phyloP scores from a whole-genome alignment of 371 early-diverging fungal species.

The Actinomucor elegans region DNA sequence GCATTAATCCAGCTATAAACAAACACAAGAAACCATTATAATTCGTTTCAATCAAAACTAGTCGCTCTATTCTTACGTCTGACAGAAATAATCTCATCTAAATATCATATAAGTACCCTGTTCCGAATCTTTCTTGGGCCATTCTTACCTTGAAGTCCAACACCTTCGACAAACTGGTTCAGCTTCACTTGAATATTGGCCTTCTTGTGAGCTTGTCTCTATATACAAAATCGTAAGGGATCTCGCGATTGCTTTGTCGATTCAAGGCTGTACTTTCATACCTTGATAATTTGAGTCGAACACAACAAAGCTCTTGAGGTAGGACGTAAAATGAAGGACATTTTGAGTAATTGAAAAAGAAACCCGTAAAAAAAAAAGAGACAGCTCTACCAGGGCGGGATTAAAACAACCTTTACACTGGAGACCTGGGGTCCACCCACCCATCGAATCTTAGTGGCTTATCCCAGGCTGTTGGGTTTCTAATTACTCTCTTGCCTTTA shows the following conservation, averaged over 20 bases:
- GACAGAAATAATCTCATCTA: conserved; percentile 47
- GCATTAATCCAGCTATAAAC: conserved; percentile 50
- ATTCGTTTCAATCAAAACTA: conserved; percentile 4
- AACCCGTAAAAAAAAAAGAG: neutral
- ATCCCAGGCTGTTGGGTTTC: too few species aligned
- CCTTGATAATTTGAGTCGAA: conserved; percentile 12
- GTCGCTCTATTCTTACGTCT: conserved; percentile 35
- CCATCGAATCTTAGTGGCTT: conserved; percentile 16
- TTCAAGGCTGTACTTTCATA: neutral
- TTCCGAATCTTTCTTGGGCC: neutral
- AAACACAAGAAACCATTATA: neutral
- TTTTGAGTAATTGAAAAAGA: too few species aligned
- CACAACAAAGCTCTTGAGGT: conserved; percentile 1
- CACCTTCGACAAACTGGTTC: conserved; percentile 41
- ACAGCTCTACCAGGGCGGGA: conserved; percentile 2
- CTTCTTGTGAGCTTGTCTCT: conserved; percentile 51
- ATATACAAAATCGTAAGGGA: too few species aligned
- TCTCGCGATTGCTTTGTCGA: too few species aligned
- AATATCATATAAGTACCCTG: neutral
- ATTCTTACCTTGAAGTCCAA: conserved; percentile 40
- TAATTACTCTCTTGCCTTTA: neutral
- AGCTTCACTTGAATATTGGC: conserved; percentile 42
- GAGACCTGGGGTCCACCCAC: neutral
- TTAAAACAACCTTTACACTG: neutral
- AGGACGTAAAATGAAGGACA: conserved; percentile 27